Percentiles rank a stretch among this genome's conserved stretches.
phyloP scores from a whole-genome alignment of 169 alveolate genomes.

The Plasmodium relictum region DNA sequence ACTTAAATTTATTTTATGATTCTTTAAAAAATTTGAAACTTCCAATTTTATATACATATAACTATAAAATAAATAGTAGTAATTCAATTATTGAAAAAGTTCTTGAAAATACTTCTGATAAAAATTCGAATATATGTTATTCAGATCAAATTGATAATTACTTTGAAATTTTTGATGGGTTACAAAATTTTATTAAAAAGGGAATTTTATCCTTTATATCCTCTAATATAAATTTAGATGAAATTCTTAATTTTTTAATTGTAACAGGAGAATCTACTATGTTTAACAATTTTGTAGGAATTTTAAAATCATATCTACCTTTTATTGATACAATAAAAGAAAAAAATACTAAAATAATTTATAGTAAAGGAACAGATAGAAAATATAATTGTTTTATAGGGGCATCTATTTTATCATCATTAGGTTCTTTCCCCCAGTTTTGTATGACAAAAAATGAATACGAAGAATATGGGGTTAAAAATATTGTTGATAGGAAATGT shows the following conservation, averaged over 20 bases:
- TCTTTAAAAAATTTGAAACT: conserved; percentile 47
- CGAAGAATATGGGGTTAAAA: conserved; percentile 81
- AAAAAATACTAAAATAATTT: conserved; percentile 22
- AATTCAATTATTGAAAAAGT: conserved; percentile 45
- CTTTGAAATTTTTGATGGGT: conserved; percentile 72
- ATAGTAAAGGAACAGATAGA: conserved; percentile 80
- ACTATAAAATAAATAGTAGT: conserved; percentile 41
- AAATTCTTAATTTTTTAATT: conserved; percentile 76
- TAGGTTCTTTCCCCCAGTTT: conserved; percentile 81
- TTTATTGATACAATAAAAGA: conserved; percentile 79
- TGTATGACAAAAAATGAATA: conserved; percentile 83
- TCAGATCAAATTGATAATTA: conserved; percentile 39
- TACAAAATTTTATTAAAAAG: conserved; percentile 65
- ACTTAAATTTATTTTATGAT: conserved; percentile 51
- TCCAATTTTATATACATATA: conserved; percentile 60
- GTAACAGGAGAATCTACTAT: conserved; percentile 85
- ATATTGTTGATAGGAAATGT: conserved; percentile 81
- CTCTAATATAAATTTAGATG: conserved; percentile 51
- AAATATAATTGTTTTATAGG: conserved; percentile 86
- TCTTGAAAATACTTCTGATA: conserved; percentile 41
- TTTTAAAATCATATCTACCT: conserved; percentile 79
- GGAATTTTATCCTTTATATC: conserved; percentile 74
- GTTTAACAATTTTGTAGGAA: conserved; percentile 70
- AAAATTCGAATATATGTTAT: conserved; percentile 41
- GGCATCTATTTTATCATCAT: conserved; percentile 85